phyloP scores from a whole-genome alignment of 352 stramenopile species.

The Globisporangium cystogenes region DNA sequence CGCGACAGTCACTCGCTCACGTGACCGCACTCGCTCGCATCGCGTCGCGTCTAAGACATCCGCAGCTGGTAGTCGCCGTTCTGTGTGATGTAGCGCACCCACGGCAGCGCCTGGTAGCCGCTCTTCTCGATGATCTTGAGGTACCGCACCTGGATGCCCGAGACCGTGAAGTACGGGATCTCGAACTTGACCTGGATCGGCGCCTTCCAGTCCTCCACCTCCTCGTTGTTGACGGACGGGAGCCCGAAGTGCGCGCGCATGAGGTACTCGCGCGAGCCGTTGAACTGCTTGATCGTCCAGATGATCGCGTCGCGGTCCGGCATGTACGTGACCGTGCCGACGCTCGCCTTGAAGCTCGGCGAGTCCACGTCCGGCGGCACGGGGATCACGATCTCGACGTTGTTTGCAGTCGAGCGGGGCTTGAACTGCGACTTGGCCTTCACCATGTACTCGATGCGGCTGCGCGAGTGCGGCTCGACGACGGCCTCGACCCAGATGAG shows the following conservation, averaged over 20 bases:
- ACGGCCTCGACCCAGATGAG: slow-evolving; percentile 98
- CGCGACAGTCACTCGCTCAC: too few relatives aligned
- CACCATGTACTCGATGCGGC: slow-evolving; percentile 98
- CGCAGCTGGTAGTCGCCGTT: slow-evolving; percentile 99
- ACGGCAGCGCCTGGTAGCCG: slow-evolving; percentile 98
- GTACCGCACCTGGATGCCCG: slow-evolving; percentile 98
- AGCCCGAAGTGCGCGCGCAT: slow-evolving; percentile 99
- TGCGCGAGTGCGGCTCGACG: slow-evolving; percentile 97
- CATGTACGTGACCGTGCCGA: slow-evolving; percentile 98
- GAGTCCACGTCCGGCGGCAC: slow-evolving; percentile 98
- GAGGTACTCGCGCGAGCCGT: slow-evolving; percentile 97
- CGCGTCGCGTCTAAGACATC: slow-evolving; percentile 93
- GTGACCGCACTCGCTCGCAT: too few relatives aligned
- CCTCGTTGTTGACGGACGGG: slow-evolving; percentile 92
- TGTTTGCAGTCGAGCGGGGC: slow-evolving; percentile 97
- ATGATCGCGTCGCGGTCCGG: slow-evolving; percentile 98
- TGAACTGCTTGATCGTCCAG: slow-evolving; percentile 99
- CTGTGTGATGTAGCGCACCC: slow-evolving; percentile 99
- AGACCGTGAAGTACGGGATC: slow-evolving; percentile 95
- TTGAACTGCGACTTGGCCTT: slow-evolving; percentile 99
- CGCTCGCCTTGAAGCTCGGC: slow-evolving; percentile 97
- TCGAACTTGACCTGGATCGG: slow-evolving; percentile 97
- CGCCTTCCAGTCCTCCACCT: slow-evolving; percentile 86
- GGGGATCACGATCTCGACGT: slow-evolving; percentile 99
- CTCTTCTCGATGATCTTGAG: slow-evolving; percentile 99